A percentile compares a stretch with the other conserved stretches of the same genome.
phyloP scores from a whole-genome alignment of 2,329 filamentous ascomycete species.

The Juglanconis oblonga region DNA sequence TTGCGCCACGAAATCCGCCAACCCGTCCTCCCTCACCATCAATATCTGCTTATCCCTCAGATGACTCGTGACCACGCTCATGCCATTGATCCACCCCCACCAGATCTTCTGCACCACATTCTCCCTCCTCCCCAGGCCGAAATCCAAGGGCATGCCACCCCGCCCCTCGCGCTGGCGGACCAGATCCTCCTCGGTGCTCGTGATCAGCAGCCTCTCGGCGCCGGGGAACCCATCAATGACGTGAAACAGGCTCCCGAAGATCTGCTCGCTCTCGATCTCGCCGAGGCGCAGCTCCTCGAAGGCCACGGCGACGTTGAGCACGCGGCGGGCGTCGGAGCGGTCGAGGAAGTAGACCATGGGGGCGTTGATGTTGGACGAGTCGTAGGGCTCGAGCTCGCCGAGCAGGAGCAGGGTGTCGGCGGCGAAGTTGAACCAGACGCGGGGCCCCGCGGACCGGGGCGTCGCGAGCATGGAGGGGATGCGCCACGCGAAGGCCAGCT shows the following conservation, averaged over 20 bases:
- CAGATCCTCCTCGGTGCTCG: constrained; percentile 37
- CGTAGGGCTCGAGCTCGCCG: constrained; percentile 47
- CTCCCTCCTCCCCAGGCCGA: constrained; percentile 19
- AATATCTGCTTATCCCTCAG: constrained; percentile 42
- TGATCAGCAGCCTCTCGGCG: constrained; percentile 36
- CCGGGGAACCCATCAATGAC: constrained; percentile 43
- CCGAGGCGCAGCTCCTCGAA: constrained; percentile 43
- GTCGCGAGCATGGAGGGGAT: constrained; percentile 37
- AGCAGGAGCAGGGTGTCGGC: constrained; percentile 45
- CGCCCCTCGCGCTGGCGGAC: constrained; percentile 13
- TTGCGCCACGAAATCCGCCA: constrained; percentile 32
- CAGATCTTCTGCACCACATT: constrained; percentile 47
- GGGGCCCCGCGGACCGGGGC: constrained; percentile 24
- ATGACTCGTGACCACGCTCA: constrained; percentile 35
- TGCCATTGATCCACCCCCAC: constrained; percentile 43
- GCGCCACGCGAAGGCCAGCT: constrained; percentile 45
- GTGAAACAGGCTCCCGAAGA: constrained; percentile 47
- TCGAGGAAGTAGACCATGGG: constrained; percentile 48
- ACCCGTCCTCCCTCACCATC: constrained; percentile 41
- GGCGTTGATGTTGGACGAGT: constrained; percentile 43
- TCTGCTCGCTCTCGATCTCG: constrained; percentile 39
- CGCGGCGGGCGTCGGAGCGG: constrained; percentile 39
- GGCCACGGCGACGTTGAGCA: constrained; percentile 41
- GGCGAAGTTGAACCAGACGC: constrained; percentile 47
- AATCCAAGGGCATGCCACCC: constrained; percentile 4